Evolutionary conservation across 2,329 filamentous ascomycete species (phyloP).

Genomic region (Fusarium multiceps): DNA sequence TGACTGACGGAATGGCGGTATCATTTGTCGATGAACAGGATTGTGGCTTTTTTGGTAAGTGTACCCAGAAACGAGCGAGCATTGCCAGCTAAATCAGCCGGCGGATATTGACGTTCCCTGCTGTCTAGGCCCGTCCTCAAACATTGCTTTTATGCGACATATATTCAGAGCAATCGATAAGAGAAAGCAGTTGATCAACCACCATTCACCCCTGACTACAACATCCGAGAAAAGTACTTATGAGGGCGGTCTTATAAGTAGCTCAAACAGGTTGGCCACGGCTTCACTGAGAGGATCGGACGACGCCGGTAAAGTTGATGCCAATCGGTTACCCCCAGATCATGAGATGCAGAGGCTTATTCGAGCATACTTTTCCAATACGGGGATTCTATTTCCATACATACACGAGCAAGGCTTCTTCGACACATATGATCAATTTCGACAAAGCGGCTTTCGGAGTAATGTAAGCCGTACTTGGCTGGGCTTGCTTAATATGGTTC

Average conservation of each 20-base stretch:
- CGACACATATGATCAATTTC: slow-evolving; percentile 34
- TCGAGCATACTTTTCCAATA: slow-evolving; percentile 44
- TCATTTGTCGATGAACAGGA: slow-evolving; percentile 13
- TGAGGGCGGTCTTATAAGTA: neutral
- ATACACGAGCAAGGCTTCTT: slow-evolving; percentile 45
- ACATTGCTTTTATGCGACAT: slow-evolving; percentile 11
- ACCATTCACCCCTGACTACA: neutral
- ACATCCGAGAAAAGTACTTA: neutral
- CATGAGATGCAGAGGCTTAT: slow-evolving; percentile 37
- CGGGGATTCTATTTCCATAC: slow-evolving; percentile 48
- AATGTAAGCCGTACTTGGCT: slow-evolving; percentile 61
- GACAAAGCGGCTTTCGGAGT: slow-evolving; percentile 38
- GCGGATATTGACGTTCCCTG: neutral
- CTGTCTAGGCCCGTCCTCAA: neutral
- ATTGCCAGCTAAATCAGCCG: neutral
- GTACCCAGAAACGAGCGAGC: fast-evolving
- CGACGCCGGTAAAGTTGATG: neutral
- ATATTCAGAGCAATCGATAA: neutral
- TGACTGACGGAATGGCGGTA: slow-evolving; percentile 10
- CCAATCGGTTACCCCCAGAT: slow-evolving; percentile 35
- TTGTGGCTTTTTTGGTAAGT: slow-evolving; percentile 13
- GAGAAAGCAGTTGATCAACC: neutral
- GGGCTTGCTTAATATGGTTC: slow-evolving; percentile 61
- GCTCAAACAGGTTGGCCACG: neutral
- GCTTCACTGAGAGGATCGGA: neutral